Evolutionary conservation across 345 rosid genomes (phyloP), one percentile per base, ranked within the genome.

Genomic region (thale cress (Arabidopsis thaliana)): DNA sequence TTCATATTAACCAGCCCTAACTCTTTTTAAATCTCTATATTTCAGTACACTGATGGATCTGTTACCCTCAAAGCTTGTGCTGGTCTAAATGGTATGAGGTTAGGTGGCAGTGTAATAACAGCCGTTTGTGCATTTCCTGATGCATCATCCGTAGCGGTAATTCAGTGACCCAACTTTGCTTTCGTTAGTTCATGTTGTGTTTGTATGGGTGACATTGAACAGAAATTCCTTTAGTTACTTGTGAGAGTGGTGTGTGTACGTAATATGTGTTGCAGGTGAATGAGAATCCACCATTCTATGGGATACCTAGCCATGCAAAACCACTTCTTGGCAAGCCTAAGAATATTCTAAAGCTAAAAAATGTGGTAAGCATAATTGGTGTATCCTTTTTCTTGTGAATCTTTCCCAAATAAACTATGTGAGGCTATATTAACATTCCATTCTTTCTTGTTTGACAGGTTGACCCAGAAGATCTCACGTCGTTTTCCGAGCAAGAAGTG

Each of bases 61-160:
- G 79, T 84, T 60, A 80, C 98, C 59, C 76, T 37, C 75, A 95
- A 82, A 87, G 98, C 98, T 50, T 90, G 97, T 81, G 94, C 85
- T 53, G 96, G 91, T 64, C 84, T 95, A 48, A 92, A 89, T 81
- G 98, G 99, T 48, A 84, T 92, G 92, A 92, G 88, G 83, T 78
- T 95, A 67, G 98, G 96, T 72, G 98, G 97, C 72, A 85, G 86
- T 84, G 82, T 85, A 53, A 60, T 95, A 65, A 89, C 91, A 78
- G 96, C 81, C n/a, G 91, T 90, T 77, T 94, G 84, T 81, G 91
- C 88, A 80, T 59, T 78, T 79, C 86, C 85, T 11, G 41, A 82
- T 72, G 69, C 81, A 67, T 76, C 81, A 59, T 69, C 77, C 2
- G n/a, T 73, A 46, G 28, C 51, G 93, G 93, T 95, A 90, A 68